Percentiles rank a stretch among this genome's conserved stretches.
Conservation (phyloP, 208 protist genomes). For the Trichomonas gallinae region DNA sequence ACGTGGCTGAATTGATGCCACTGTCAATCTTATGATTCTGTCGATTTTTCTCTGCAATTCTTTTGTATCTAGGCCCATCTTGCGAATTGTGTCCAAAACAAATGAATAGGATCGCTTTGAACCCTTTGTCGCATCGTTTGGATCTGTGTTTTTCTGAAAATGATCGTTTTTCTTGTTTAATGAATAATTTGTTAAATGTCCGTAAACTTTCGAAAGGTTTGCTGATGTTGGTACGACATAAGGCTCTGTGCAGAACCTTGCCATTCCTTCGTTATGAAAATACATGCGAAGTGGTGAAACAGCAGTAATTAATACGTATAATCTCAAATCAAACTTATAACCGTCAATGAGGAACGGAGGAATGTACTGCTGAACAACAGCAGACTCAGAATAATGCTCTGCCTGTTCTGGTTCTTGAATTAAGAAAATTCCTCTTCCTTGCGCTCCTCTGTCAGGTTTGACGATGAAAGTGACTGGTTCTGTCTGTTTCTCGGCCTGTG, state of each 20-base stretch:
- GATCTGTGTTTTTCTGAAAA: background rate
- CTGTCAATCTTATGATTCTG: background rate
- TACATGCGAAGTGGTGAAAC: constrained; percentile 40
- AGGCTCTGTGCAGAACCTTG: constrained; percentile 39
- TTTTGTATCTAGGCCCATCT: background rate
- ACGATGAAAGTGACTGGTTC: constrained; percentile 14
- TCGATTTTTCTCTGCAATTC: background rate
- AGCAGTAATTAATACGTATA: constrained; percentile 25
- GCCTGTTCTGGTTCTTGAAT: background rate
- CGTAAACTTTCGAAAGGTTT: constrained; percentile 31
- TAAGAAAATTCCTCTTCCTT: constrained; percentile 28
- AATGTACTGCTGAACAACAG: constrained; percentile 27
- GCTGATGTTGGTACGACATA: constrained; percentile 31
- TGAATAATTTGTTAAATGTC: constrained; percentile 48
- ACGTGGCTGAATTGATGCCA: background rate
- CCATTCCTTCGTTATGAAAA: constrained; percentile 41
- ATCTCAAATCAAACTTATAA: constrained; percentile 28
- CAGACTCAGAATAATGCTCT: background rate
- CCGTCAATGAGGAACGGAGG: constrained; percentile 27
- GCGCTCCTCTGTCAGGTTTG: constrained; percentile 26
- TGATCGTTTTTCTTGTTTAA: constrained; percentile 38
- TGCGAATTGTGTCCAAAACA: background rate
- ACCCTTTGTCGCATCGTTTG: background rate
- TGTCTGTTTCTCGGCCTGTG: background rate
- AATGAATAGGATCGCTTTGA: background rate